phyloP scores from a whole-genome alignment of 2,329 filamentous ascomycete genomes.

The Aspergillus pseudoglaucus region DNA sequence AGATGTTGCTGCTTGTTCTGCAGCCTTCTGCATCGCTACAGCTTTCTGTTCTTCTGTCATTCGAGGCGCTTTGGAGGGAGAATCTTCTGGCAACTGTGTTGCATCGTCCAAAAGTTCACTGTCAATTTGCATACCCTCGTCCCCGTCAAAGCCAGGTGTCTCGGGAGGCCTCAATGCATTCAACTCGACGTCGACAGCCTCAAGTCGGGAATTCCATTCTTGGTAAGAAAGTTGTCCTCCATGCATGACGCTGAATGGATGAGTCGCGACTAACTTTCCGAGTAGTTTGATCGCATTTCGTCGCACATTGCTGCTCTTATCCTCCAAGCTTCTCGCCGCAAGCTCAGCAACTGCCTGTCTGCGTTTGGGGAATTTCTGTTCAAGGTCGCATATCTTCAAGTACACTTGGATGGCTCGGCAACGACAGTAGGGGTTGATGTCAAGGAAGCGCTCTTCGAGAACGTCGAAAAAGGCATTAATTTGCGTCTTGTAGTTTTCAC shows the following conservation, averaged over 20 bases:
- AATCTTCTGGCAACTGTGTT: conserved; percentile 64
- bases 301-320: conserved; percentile 96
- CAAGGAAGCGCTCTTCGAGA: conserved; percentile 88
- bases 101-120: conserved; percentile 77
- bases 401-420: conserved; percentile 91
- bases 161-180: conserved; percentile 70
- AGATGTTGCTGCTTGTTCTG: conserved; percentile 79
- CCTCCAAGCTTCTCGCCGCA: conserved; percentile 81
- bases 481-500: conserved; percentile 88
- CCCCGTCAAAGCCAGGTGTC: conserved; percentile 65
- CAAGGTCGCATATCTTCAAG: conserved; percentile 83
- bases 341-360: conserved; percentile 82
- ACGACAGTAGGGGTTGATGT: conserved; percentile 93
- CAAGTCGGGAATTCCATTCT: conserved; percentile 77
- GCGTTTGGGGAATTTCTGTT: conserved; percentile 90
- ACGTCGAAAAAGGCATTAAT: conserved; percentile 97
- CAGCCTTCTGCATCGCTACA: conserved; percentile 68
- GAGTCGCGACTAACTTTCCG: conserved; percentile 80
- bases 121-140: conserved; percentile 64
- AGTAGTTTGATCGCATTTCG: conserved; percentile 92
- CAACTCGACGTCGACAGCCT: conserved; percentile 76
- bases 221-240: conserved; percentile 76
- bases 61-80: conserved; percentile 57
- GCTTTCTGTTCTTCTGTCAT: conserved; percentile 76
- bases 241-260: conserved; percentile 89